Percentiles rank a stretch among this genome's conserved stretches.
These are phyloP conservation scores for Clarkia xantiana DNA, from an alignment of 345 rosid species.

Conservation along the genomic window DNA sequence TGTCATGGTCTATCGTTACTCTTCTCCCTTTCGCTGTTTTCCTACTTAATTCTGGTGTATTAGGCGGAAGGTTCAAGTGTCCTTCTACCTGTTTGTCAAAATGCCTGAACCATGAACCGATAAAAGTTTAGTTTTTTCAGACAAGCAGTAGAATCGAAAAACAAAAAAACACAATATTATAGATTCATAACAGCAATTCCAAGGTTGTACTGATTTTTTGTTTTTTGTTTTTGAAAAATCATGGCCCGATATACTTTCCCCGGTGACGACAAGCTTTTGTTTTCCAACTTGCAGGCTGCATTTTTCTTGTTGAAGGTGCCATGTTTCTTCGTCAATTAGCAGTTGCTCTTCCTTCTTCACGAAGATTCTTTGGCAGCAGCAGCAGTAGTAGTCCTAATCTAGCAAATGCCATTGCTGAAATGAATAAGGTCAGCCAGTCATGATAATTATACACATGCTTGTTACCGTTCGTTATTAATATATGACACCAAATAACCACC, in stretches of 20 bases:
- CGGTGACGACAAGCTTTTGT: neutral
- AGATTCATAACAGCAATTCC: too few species aligned
- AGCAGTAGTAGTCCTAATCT: slow-evolving; percentile 16
- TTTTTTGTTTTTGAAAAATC: too few species aligned
- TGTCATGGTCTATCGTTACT: too few species aligned
- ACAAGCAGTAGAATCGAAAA: too few species aligned
- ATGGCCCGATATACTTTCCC: neutral
- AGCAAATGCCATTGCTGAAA: slow-evolving; percentile 21
- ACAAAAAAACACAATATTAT: too few species aligned
- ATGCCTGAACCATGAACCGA: too few species aligned
- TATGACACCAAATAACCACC: neutral
- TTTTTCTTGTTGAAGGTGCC: slow-evolving; percentile 6
- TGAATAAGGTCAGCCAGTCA: slow-evolving; percentile 33
- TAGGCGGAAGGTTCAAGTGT: too few species aligned
- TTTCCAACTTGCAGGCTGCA: neutral
- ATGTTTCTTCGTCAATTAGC: slow-evolving; percentile 34
- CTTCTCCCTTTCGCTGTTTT: too few species aligned
- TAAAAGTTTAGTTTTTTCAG: too few species aligned
- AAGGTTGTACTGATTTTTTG: too few species aligned
- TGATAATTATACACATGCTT: neutral
- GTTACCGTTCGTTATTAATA: neutral
- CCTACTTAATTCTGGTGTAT: too few species aligned
- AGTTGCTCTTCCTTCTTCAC: slow-evolving; percentile 14
- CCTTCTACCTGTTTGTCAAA: too few species aligned
- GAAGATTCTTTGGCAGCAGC: slow-evolving; percentile 27